These are phyloP conservation scores for Hebeloma cylindrosporum DNA, from an alignment of 768 basidiomycete genomes.

Conservation along the genomic window DNA sequence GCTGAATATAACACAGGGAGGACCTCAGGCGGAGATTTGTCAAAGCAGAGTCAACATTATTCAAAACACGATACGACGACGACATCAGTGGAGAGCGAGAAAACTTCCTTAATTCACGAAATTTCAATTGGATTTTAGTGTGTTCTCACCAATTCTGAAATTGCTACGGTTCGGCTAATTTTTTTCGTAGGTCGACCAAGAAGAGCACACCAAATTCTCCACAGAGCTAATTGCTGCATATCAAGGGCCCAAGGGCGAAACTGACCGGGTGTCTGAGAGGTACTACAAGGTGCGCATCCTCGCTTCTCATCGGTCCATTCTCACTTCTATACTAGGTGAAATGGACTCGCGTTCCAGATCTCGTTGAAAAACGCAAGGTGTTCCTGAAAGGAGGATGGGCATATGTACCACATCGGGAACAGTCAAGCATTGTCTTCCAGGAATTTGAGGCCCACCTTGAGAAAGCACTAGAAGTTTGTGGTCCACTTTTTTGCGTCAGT, in stretches of 20 bases:
- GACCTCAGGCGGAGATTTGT: constrained; percentile 87
- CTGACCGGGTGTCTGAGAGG: constrained; percentile 43
- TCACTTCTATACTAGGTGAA: constrained; percentile 59
- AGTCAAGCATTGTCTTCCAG: constrained; percentile 83
- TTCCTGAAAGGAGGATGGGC: constrained; percentile 80
- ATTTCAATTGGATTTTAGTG: constrained; percentile 69
- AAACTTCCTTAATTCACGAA: constrained; percentile 61
- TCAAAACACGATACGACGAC: constrained; percentile 75
- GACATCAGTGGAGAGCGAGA: constrained; percentile 58
- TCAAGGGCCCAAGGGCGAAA: constrained; percentile 35
- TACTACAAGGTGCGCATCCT: constrained; percentile 67
- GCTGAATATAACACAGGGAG: constrained; percentile 52
- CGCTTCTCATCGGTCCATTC: not conserved
- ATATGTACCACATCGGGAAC: constrained; percentile 78
- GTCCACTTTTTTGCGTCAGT: not conserved
- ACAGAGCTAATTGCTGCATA: constrained; percentile 52
- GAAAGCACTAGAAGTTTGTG: constrained; percentile 73
- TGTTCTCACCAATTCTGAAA: constrained; percentile 19
- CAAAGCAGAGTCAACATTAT: constrained; percentile 84
- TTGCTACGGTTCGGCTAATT: not conserved
- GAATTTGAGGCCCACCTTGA: constrained; percentile 78
- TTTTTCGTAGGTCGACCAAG: constrained; percentile 50
- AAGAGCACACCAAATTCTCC: constrained; percentile 52
- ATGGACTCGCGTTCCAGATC: constrained; percentile 94
- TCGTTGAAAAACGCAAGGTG: constrained; percentile 80